Evolutionary conservation across 352 stramenopile species (phyloP), one percentile per base, ranked within the genome.

Genomic region (Globisporangium viniferum): DNA sequence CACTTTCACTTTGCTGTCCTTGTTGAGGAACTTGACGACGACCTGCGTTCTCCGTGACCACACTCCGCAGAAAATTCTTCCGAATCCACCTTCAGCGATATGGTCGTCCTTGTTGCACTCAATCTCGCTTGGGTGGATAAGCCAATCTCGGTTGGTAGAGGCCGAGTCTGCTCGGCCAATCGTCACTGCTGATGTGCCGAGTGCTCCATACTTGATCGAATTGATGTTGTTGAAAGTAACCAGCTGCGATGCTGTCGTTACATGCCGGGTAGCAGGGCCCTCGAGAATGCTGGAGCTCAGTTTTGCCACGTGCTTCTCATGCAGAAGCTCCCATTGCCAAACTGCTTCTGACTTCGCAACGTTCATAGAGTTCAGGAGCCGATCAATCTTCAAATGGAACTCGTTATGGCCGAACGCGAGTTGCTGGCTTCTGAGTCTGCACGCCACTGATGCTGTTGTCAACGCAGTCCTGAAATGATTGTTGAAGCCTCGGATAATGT

Each of bases 381-480:
- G 14, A 14, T 59, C 61, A 10, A 66, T 66, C 61, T 51, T 66
- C 18, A 20, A 22, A 35, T 66, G 61, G 48, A 59, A 66, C 20
- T 9, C 31, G 33, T 58, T n/a, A n/a, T 59, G 12, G 6, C 20
- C 14, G 33, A 59, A 59, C n/a, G 33, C 22, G 20, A 49, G 27
- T 6, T 58, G 39, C 35, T 66, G 61, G 5, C 61, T 59, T 39
- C 31, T 31, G 29, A 31, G 29, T 31, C 29, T 31, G 29, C 29
- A 3, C 29, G 29, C 29, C 29, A 31, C 29, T 31, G 29, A 31
- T 3, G 29, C 29, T 31, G 29, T 31, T 31, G 29, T 3, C 29
- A 31, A 31, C 29, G 29, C 29, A 31, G 29, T 27, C 18, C 27
- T 53, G 18, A 66, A 24, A 6, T 58, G 49, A 20, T 20, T 1